Conservation (phyloP, 1,284 basidiomycete species). For the Grifola frondosa region DNA sequence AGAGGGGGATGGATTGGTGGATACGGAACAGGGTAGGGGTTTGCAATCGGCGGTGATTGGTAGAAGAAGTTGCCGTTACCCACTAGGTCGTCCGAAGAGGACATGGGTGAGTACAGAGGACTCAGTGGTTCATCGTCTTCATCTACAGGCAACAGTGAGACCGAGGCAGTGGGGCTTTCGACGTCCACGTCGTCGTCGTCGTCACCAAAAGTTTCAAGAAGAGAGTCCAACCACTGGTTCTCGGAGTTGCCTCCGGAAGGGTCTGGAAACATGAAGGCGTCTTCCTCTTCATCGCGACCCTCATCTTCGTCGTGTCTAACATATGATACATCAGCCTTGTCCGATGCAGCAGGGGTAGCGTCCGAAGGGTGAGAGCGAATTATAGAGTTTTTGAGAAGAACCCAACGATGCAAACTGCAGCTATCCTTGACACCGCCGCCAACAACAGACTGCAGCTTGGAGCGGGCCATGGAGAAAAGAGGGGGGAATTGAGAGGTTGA, state of each 20-base stretch:
- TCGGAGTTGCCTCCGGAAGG: conserved; percentile 57
- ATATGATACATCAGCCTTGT: conserved; percentile 39
- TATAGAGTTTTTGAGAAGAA: conserved; percentile 81
- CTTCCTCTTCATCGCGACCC: conserved; percentile 47
- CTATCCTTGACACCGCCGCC: conserved; percentile 55
- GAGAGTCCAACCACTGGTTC: conserved; percentile 75
- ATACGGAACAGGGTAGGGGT: conserved; percentile 66
- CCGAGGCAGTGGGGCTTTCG: conserved; percentile 41
- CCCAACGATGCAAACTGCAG: conserved; percentile 79
- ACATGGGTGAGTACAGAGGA: conserved; percentile 64
- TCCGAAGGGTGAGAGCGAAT: conserved; percentile 47
- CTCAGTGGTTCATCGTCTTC: conserved; percentile 53
- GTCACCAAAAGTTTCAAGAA: conserved; percentile 69
- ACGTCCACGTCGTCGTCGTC: conserved; percentile 50
- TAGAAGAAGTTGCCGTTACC: conserved; percentile 47
- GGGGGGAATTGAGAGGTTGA: conserved; percentile 30
- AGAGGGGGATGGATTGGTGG: conserved; percentile 59
- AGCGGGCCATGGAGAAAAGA: conserved; percentile 65
- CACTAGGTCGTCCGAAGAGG: conserved; percentile 69
- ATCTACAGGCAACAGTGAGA: conserved; percentile 48
- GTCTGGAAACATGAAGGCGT: conserved; percentile 76
- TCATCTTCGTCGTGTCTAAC: conserved; percentile 42
- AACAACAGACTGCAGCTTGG: conserved; percentile 66
- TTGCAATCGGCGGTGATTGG: conserved; percentile 44
- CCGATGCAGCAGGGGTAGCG: conserved; percentile 29